Evolutionary conservation across 192 early-diverging fungal species (phyloP), one percentile per base, ranked within the genome.

Genomic region (Coemansia interrupta): DNA sequence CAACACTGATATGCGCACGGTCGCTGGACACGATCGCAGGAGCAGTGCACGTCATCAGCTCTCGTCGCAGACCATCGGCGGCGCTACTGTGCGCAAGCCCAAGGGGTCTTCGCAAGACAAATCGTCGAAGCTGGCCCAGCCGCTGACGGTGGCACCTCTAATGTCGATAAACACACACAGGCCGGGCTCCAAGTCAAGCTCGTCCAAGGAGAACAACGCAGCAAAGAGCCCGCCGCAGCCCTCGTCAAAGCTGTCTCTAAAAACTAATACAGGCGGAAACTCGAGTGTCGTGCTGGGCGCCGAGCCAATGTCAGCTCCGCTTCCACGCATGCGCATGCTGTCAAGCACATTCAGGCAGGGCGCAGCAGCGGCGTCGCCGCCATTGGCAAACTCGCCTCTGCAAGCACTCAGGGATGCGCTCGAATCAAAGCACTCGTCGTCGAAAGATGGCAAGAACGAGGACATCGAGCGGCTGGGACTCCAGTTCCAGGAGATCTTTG

Each of bases 401-500:
- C 66, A 62, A 48, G 36, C 55, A 23, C 54, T 68, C 30, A 58
- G 32, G 46, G 60, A 62, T 22, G 66, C 66, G 0, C 39, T 61
- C 8, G 66, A 62, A 23, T 36, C 52, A 7, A 63, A 47, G 20
- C 51, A 42, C 9, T 36, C 32, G 42, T 52, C 54, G 38, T 17
- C 53, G 22, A 60, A 20, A n/a, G 6, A 13, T 2, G 56, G 42
- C 41, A 56, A 50, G 38, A 50, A 46, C 50, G 73, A 70, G 24
- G 64, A 77, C 26, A 64, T 70, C 8, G 75, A 78, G 42, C 68
- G 73, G 17, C 63, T 81, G 22, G 70, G 64, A 1, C 51, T 72
- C 38, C 80, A 76, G 58, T 64, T 81, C 49, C 70, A 76, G 13
- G 80, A 81, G 54, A 68, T 81, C 43, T 81, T 81, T 54, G 80